A percentile compares a stretch with the other conserved stretches of the same genome.
Evolutionary conservation across 805 yeast genomes (phyloP).

Genomic region (Scheffersomyces spartinae): DNA sequence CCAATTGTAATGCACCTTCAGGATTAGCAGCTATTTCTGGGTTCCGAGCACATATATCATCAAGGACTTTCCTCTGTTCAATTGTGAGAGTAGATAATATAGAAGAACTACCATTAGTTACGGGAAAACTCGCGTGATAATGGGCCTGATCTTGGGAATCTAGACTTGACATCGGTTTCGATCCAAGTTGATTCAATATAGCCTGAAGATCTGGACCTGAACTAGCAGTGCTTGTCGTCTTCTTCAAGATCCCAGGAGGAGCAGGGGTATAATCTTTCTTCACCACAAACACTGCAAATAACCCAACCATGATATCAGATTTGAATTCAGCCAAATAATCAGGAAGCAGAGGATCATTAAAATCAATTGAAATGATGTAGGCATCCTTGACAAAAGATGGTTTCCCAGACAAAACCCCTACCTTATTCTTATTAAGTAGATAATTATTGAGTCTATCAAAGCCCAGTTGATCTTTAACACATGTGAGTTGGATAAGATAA

Average conservation of each 20-base stretch:
- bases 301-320: conserved; percentile 10
- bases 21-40: too few relatives aligned
- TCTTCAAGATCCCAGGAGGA: conserved; percentile 12
- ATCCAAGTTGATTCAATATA: too few relatives aligned
- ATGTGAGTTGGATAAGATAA: conserved; percentile 34
- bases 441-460: conserved; percentile 31
- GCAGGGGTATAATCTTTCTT: conserved; percentile 22
- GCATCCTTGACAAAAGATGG: conserved; percentile 50
- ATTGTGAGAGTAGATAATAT: too few relatives aligned
- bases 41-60: too few relatives aligned
- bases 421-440: conserved; percentile 33
- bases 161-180: too few relatives aligned
- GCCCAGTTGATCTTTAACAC: conserved; percentile 11
- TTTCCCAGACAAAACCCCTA: conserved; percentile 47
- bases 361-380: conserved; percentile 34
- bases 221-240: conserved; percentile 2
- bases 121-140: too few relatives aligned
- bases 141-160: too few relatives aligned
- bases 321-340: conserved; percentile 8
- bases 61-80: too few relatives aligned
- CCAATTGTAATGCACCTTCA: too few relatives aligned
- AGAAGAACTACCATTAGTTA: too few relatives aligned
- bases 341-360: conserved; percentile 11
- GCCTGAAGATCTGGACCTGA: too few relatives aligned
- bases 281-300: conserved; percentile 25